These are phyloP conservation scores for Lepraria neglecta DNA, from an alignment of 495 filamentous ascomycete species.

Conservation along the genomic window DNA sequence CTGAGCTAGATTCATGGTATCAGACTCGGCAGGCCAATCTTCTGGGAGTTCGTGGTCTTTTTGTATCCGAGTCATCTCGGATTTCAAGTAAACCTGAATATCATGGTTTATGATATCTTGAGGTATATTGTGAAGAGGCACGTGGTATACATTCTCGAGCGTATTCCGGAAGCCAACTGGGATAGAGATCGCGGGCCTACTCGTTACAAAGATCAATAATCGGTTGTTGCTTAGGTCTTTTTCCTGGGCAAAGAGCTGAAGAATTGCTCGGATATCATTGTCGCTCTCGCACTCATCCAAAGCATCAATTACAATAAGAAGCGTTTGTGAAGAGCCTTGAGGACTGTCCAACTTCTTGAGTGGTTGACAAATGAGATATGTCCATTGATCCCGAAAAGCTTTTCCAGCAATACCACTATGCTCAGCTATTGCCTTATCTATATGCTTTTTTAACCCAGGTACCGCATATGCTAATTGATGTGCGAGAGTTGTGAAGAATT, in stretches of 20 bases:
- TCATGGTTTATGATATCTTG: conserved; percentile 24
- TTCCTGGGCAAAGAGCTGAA: conserved; percentile 24
- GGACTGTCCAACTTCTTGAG: not conserved
- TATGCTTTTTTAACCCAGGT: conserved; percentile 28
- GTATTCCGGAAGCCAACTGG: conserved; percentile 26
- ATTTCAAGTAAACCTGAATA: conserved; percentile 23
- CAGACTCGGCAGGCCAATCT: conserved; percentile 3
- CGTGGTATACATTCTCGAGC: conserved; percentile 15
- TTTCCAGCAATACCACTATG: conserved; percentile 14
- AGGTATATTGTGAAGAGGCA: conserved; percentile 26
- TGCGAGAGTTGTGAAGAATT: conserved; percentile 44
- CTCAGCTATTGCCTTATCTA: conserved; percentile 36
- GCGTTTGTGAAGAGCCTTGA: not conserved
- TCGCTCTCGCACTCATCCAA: conserved; percentile 27
- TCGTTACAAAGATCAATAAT: conserved; percentile 30
- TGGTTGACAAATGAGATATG: conserved; percentile 18
- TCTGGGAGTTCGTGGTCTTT: conserved; percentile 14
- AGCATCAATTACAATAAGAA: conserved; percentile 26
- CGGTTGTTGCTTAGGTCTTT: conserved; percentile 15
- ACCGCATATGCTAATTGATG: conserved; percentile 35
- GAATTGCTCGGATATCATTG: conserved; percentile 22
- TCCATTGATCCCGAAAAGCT: conserved; percentile 14
- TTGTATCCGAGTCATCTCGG: conserved; percentile 21
- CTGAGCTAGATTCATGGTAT: conserved; percentile 3
- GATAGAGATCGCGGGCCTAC: conserved; percentile 30